Base-by-base conservation (phyloP, 768 basidiomycete genomes). In the Calocera cornea region DNA sequence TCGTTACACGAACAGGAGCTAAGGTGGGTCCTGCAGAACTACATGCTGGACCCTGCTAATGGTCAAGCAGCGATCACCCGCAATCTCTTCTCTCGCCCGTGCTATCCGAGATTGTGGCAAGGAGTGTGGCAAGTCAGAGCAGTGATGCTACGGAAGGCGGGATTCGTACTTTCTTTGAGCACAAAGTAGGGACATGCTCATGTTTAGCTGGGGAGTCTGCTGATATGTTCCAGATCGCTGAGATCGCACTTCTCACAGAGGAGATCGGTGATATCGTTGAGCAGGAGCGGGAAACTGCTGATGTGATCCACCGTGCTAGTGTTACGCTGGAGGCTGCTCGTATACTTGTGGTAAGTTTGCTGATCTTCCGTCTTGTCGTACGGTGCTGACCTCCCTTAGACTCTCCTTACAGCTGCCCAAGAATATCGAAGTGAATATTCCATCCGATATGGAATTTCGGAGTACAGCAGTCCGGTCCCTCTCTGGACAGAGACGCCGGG, bases 131-230 rank as follows among this genome's bases (percentile, higher is more conserved):
- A 90, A 86, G 14, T 77, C 82, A 29, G 81, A 84, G 1, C 81
- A 83, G n/a, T 76, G 80, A 1, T 10, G 73, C 83, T 67, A 82
- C 87, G 69, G 86, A 93, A 73, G 94, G 97, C 72, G 77, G 86
- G 22, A 83, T 93, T 70, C 83, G 95, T 40, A 81, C 86, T 1
- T 97, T 97, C 79, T 95, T 97, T 83, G 83, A 89, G 47, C 79
- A 82, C 31, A 82, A 78, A 69, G 78, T 80, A 33, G 49, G 75
- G 66, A 36, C 19, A 29, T 16, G 11, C 40, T 70, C 19, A 34
- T 29, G 64, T 11, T 27, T 12, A 63, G 36, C 0, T n/a, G 44
- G 22, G 3, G 11, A 17, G 1, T 33, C 24, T 14, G n/a, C 36
- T 65, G 29, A 34, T 44, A 41, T 31, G 31, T 1, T 29, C 22